Evolutionary conservation across 345 rosid genomes (phyloP), one percentile per base, ranked within the genome.

Genomic region (Hypericum androsaemum): DNA sequence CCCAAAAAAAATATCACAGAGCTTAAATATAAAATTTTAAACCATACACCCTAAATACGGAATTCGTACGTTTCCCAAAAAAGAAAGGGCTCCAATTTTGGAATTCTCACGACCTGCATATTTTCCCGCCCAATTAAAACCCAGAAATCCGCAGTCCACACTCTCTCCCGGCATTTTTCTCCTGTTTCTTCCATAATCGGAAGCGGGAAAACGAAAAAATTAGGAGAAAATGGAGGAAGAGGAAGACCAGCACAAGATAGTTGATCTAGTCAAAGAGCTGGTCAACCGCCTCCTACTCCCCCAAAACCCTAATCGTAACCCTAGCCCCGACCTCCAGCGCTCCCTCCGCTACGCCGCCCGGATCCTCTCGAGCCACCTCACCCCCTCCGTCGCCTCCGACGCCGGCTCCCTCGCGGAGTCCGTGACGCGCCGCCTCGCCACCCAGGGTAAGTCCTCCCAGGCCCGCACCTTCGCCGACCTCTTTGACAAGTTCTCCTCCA

Each of bases 351-450:
- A 78, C 69, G 85, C 99, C 11, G 15, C 67, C 22, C 97, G 97
- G 58, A 88, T 94, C 58, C 90, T 94, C 61, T 80, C 87, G 58
- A 88, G 99, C 72, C 80, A 88, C 39, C 65, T 88, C 42, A 72
- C 85, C 45, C 94, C 97, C 13, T 85, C 97, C 35, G 71, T 80
- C 45, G 65, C 79, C 22, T 85, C 90, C 12, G 97, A 88, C 60
- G 82, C 94, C 9, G 69, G 80, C 52, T 83, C 95, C 32, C 70
- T 86, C 55, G 86, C 97, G 3, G 99, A 88, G 69, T 88, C 99
- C 32, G 73, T 94, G 75, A 88, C 86, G 70, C 97, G 97, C 59
- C 83, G 83, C 13, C 97, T 94, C 53, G 97, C 95, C 57, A 77
- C 84, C 53, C 85, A 68, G 10, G 97, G 97, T 72, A 86, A 79